Base-by-base conservation (phyloP, 495 filamentous ascomycete species). In the Podospora conica region DNA sequence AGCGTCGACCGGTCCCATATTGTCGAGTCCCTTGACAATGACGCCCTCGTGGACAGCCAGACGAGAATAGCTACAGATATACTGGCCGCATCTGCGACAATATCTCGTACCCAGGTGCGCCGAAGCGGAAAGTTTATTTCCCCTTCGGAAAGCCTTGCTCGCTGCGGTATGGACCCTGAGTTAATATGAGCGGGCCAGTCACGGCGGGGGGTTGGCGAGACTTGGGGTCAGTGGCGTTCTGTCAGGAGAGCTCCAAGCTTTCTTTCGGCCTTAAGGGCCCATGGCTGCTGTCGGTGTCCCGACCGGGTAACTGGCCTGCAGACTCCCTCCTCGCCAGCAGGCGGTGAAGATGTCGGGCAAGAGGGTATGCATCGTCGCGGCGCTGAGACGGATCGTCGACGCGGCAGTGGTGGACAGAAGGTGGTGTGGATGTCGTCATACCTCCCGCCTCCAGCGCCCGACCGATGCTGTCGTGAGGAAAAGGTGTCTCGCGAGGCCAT, bases 41-140 rank as follows among this genome's bases (percentile, higher is more conserved):
- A 48, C 40, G 29, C 29, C 8, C 29, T 31, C 29, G 11, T 11
- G 29, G 55, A 64, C 18, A 29, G n/a, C 0, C 9, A 10, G 65
- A 66, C 53, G 25, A 63, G 28, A 66, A 66, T 66, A 66, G 65
- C 65, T 66, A 63, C 59, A 63, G 21, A 63, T 63, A 66, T 7
- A 66, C 23, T 23, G 55, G 15, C 40, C n/a, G n/a, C 7, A n/a
- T 29, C 48, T n/a, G 10, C 11, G 55, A 23, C 25, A 23, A 12
- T 57, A 23, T 57, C 22, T 22, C 25, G 11, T 15, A 23, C 31
- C 60, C 60, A 61, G 33, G 29, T 48, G 33, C 59, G 22, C n/a
- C 20, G 18, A 12, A 33, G 55, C 23, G 55, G 55, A 27, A 57
- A 18, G 40, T 60, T 27, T 33, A 60, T 29, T 40, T 53, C 60